Conservation (phyloP, 805 yeast genomes). For the Hanseniaspora valbyensis region DNA sequence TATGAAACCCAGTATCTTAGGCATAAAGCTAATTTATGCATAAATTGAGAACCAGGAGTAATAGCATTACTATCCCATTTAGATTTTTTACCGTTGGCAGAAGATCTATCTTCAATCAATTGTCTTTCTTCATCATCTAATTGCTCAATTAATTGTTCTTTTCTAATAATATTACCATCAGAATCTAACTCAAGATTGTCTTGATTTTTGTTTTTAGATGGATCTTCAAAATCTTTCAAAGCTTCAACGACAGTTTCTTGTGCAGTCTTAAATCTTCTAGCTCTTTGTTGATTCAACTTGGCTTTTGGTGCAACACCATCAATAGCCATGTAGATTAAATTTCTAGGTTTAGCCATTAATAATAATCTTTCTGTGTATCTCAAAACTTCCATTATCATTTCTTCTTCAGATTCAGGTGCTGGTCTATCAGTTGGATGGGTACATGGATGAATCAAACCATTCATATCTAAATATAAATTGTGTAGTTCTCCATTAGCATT, state of each 20-base stretch:
- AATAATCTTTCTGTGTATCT: constrained; percentile 85
- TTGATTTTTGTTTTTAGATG: constrained; percentile 35
- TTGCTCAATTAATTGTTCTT: not conserved
- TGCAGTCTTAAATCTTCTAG: constrained; percentile 86
- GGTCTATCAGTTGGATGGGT: constrained; percentile 96
- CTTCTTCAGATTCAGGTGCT: constrained; percentile 92
- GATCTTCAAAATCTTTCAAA: constrained; percentile 24
- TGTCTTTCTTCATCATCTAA: constrained; percentile 39
- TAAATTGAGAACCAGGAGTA: constrained; percentile 97
- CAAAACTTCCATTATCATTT: constrained; percentile 89
- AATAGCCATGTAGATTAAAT: constrained; percentile 85
- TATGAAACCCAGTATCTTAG: constrained; percentile 87
- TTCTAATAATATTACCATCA: constrained; percentile 30
- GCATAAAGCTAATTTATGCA: constrained; percentile 77
- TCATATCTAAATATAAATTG: constrained; percentile 91
- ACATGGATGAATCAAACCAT: constrained; percentile 98
- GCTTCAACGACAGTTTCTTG: constrained; percentile 68
- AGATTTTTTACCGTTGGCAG: constrained; percentile 37
- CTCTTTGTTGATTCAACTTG: constrained; percentile 92
- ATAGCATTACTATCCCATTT: constrained; percentile 94
- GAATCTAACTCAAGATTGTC: constrained; percentile 57
- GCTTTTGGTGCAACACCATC: constrained; percentile 99
- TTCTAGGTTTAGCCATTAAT: constrained; percentile 89
- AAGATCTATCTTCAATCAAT: constrained; percentile 57
- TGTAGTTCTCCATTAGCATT: constrained; percentile 96